Percentiles rank a stretch among this genome's conserved stretches.
phyloP scores from a whole-genome alignment of 2,329 filamentous ascomycete genomes.

The Nemania sp. region DNA sequence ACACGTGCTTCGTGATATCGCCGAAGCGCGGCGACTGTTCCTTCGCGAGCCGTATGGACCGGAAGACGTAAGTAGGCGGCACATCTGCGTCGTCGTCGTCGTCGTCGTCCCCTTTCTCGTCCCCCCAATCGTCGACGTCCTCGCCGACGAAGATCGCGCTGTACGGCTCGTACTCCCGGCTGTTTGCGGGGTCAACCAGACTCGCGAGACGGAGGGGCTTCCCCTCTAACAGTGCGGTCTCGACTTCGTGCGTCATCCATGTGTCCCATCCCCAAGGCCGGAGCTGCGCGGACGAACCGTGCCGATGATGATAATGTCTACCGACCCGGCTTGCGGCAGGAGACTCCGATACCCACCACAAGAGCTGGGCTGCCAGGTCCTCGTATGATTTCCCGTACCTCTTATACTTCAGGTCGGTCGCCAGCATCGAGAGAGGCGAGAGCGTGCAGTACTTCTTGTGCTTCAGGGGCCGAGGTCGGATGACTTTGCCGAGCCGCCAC shows the following conservation, averaged over 20 bases:
- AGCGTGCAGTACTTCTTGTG: conserved; percentile 31
- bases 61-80: conserved; percentile 33
- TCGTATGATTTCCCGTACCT: conserved; percentile 29
- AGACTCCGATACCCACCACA: conserved; percentile 19
- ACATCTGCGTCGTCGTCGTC: conserved; percentile 3
- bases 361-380: conserved; percentile 31
- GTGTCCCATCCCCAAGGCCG: conserved; percentile 31
- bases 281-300: conserved; percentile 8
- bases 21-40: conserved; percentile 2
- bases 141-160: conserved; percentile 36
- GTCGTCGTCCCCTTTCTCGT: conserved; percentile 11
- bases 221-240: conserved; percentile 34
- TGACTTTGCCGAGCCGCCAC: conserved; percentile 36
- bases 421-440: conserved; percentile 30
- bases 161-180: conserved; percentile 17
- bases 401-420: conserved; percentile 33
- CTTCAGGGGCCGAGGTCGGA: conserved; percentile 33
- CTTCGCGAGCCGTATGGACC: conserved; percentile 25
- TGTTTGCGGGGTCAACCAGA: conserved; percentile 28
- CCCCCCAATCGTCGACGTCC: conserved; percentile 25
- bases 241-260: conserved; percentile 36
- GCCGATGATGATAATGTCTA: conserved; percentile 17
- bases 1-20: conserved; percentile 35
- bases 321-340: conserved; percentile 1
- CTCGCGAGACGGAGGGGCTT: conserved; percentile 34